These are phyloP conservation scores for Cytospora schulzeri DNA, from an alignment of 2,329 filamentous ascomycete genomes.

Conservation along the genomic window DNA sequence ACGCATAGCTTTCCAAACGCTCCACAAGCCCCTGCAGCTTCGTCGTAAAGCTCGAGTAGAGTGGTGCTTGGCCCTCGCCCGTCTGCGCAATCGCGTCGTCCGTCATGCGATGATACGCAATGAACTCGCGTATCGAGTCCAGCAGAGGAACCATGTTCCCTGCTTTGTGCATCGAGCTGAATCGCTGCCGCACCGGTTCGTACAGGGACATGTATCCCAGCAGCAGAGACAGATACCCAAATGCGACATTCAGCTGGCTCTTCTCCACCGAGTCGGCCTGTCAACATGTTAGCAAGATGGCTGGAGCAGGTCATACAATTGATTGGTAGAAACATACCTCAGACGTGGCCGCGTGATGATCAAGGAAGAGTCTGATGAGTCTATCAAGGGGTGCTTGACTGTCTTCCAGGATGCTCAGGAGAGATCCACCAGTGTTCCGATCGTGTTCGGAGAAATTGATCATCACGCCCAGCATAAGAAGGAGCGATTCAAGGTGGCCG, in stretches of 20 bases:
- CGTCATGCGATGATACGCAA: constrained; percentile 53
- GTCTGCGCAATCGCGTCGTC: constrained; percentile 40
- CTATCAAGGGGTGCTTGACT: constrained; percentile 53
- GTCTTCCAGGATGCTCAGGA: constrained; percentile 44
- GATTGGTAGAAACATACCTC: constrained; percentile 57
- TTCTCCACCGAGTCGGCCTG: constrained; percentile 74
- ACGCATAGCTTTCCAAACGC: constrained; percentile 38
- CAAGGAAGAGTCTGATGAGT: constrained; percentile 68
- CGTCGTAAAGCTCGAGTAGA: constrained; percentile 39
- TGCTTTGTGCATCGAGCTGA: constrained; percentile 46
- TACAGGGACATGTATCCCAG: constrained; percentile 77
- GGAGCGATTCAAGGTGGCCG: constrained; percentile 66
- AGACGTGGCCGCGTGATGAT: constrained; percentile 64
- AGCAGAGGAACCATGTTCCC: constrained; percentile 50
- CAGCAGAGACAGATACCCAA: constrained; percentile 84
- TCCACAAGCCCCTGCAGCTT: constrained; percentile 45
- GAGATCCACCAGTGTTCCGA: constrained; percentile 56
- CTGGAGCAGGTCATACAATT: not conserved
- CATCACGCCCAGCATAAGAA: constrained; percentile 77
- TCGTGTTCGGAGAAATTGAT: constrained; percentile 88
- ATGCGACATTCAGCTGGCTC: constrained; percentile 76
- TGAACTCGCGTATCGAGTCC: constrained; percentile 58
- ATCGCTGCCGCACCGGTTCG: constrained; percentile 45
- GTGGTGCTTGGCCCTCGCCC: constrained; percentile 35
- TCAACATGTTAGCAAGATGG: constrained; percentile 30